Evolutionary conservation across 495 filamentous ascomycete genomes (phyloP), one percentile per base, ranked within the genome.

Genomic region (Xylaria curta): DNA sequence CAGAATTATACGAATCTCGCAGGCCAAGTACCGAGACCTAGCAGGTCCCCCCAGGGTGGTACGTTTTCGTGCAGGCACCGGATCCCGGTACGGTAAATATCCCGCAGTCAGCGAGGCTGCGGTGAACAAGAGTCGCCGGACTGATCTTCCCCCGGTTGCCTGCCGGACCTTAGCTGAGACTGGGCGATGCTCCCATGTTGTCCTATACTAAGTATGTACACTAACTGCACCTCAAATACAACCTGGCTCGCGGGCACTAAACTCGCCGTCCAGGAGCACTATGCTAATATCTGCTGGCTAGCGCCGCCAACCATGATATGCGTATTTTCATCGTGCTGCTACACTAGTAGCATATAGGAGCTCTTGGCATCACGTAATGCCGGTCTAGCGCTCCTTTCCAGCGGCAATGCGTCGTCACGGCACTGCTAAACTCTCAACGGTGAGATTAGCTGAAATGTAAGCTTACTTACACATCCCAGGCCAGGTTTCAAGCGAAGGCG

Each of bases 281-380:
- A 60, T n/a, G 21, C 9, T 33, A 60, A 8, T 15, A 38, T n/a
- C 38, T 38, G 4, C 38, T 44, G 10, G 38, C 60, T 28, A 44
- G 36, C 60, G 60, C 4, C 15, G 5, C 36, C 60, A 17, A 17
- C 13, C 4, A 26, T n/a, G 21, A 42, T n/a, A 42, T 42, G 38
- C 10, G 38, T 42, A 42, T 28, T 42, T 42, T 4, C 60, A 21
- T 38, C 60, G 38, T 26, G 9, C 58, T 36, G 17, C 28, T 38
- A 44, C 60, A 44, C 60, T 21, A 31, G 12, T 26, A n/a, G 46
- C n/a, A 38, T 33, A 54, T 8, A 24, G 12, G 13, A 1, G 31
- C 26, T n/a, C 47, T 67, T 67, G 65, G 65, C 65, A 56, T 67
- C 65, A 67, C 47, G 65, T 67, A 67, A 67, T 42, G 33, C 33